Conservation (phyloP, 2,329 filamentous ascomycete species). For the Xylaria polymorpha region DNA sequence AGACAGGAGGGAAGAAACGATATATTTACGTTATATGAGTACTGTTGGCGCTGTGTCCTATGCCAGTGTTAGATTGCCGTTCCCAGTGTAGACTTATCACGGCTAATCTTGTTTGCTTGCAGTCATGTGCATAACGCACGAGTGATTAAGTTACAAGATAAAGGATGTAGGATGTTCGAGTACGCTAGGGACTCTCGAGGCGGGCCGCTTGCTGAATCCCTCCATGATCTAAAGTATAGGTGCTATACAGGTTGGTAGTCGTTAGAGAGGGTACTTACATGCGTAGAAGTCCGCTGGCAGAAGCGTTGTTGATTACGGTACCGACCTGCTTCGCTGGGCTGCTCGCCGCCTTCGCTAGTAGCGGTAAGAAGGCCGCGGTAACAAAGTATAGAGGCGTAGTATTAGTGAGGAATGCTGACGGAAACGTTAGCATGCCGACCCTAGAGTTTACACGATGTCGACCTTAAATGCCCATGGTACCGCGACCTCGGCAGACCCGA, state of each 20-base stretch:
- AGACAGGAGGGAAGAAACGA: too few species aligned
- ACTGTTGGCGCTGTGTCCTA: conserved; percentile 44
- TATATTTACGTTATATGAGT: conserved; percentile 45
- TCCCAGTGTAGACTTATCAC: not conserved
- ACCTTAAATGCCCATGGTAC: not conserved
- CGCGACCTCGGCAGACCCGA: not conserved
- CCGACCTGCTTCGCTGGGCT: conserved; percentile 60
- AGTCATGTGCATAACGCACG: not conserved
- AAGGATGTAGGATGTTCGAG: not conserved
- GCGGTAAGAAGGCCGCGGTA: conserved; percentile 64
- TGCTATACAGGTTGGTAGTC: not conserved
- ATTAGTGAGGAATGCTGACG: conserved; percentile 60
- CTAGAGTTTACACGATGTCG: not conserved
- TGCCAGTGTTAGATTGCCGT: not conserved
- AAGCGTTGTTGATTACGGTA: conserved; percentile 64
- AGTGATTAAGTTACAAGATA: not conserved
- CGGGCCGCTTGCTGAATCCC: not conserved
- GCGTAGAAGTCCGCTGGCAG: conserved; percentile 64
- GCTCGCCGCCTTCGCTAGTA: conserved; percentile 61
- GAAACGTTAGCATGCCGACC: not conserved
- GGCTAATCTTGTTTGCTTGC: too few species aligned
- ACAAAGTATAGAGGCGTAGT: conserved; percentile 63
- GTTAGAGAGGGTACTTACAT: conserved; percentile 41
- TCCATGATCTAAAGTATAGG: not conserved
- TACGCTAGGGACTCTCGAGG: not conserved